Evolutionary conservation across 306 rosid genomes (phyloP), one percentile per base, ranked within the genome.

Genomic region (Canavalia ensiformis): DNA sequence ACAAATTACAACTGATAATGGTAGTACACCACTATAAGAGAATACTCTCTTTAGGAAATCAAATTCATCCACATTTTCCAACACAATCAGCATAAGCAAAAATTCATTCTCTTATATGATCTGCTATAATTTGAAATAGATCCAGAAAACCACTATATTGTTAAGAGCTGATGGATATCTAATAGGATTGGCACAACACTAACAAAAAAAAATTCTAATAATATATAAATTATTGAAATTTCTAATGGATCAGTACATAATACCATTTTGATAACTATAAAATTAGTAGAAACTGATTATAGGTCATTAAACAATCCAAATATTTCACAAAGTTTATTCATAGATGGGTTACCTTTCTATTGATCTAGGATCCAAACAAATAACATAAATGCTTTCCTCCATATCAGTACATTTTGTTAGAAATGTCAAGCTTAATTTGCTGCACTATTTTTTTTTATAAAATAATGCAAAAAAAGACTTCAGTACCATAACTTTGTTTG

Each of bases 111-210:
- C 41, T 49, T 3, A 50, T 37, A n/a, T 64, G 8, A 63, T 60
- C 47, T 65, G 13, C 41, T 50, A 54, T 29, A 50, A 52, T 52
- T 54, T 41, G 8, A 44, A 28, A 1, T 11, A 59, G 67, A 46
- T 37, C 76, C 30, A 57, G 62, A 34, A 68, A 79, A 68, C 50
- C 39, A 68, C 59, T 33, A 29, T 59, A 79, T 70, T 69, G 12
- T 56, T 3, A n/a, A 34, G 58, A 30, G 71, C 28, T 11, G 62
- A 58, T 46, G 42, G 46, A 57, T 46, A 47, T 69, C 62, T 29
- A 69, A 79, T 11, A 45, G 59, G 69, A 44, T 42, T 56, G 56
- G 60, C 35, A 56, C 39, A n/a, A 42, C 46, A 52, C 8, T 35
- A 35, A 33, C 46, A 34, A 1, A 51, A n/a, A n/a, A 4, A n/a